Evolutionary conservation across 768 basidiomycete species (phyloP).

Genomic region (Termitomyces sp.): DNA sequence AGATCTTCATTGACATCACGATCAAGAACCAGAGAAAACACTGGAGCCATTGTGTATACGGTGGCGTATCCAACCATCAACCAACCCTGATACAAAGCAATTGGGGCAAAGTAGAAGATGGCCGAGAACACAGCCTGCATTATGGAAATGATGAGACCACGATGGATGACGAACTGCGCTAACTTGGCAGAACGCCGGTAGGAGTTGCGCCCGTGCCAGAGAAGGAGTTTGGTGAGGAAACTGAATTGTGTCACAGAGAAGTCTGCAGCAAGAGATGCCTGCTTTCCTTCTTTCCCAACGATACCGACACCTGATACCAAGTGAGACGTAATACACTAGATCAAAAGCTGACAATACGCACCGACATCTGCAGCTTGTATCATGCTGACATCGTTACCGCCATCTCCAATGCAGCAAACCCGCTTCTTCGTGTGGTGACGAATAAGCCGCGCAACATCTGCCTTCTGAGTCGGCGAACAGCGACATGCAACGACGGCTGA

Average conservation of each 20-base stretch:
- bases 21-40: conserved; percentile 95
- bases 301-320: conserved; percentile 77
- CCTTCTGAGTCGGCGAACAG: conserved; percentile 98
- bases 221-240: conserved; percentile 87
- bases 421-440: conserved; percentile 87
- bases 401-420: conserved; percentile 98
- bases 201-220: conserved; percentile 98
- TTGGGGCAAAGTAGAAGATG: conserved; percentile 92
- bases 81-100: conserved; percentile 98
- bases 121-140: conserved; percentile 97
- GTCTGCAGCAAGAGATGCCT: conserved; percentile 97
- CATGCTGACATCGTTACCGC: conserved; percentile 99
- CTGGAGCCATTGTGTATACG: conserved; percentile 96
- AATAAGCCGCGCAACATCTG: conserved; percentile 93
- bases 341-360: conserved; percentile 33
- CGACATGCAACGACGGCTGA: conserved; percentile 97
- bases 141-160: conserved; percentile 92
- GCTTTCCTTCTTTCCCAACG: conserved; percentile 98
- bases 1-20: conserved; percentile 94
- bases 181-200: conserved; percentile 97
- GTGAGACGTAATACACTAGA: background rate
- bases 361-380: conserved; percentile 99
- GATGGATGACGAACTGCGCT: conserved; percentile 97
- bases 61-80: conserved; percentile 96
- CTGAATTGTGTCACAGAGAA: conserved; percentile 98